Conservation (phyloP, 805 yeast species). For the Suhomyces prunicola region DNA sequence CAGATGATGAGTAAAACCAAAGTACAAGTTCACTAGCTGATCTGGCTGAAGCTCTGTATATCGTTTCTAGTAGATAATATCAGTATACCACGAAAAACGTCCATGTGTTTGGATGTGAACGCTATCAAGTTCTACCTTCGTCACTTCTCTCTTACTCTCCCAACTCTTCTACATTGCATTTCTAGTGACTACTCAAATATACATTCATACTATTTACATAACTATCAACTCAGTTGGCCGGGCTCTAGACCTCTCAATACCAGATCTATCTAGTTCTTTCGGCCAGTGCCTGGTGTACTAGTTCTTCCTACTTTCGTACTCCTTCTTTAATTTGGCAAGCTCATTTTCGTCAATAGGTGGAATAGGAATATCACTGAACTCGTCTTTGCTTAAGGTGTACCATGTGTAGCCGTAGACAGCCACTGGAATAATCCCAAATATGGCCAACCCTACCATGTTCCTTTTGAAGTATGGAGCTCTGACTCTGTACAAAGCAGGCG, state of each 20-base stretch:
- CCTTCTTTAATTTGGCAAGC: constrained; percentile 65
- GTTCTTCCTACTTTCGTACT: constrained; percentile 48
- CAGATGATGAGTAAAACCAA: not conserved
- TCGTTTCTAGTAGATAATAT: too few species aligned
- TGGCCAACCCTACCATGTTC: constrained; percentile 61
- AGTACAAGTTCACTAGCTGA: not conserved
- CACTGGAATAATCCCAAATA: constrained; percentile 60
- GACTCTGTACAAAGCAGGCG: constrained; percentile 90
- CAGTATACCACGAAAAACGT: not conserved
- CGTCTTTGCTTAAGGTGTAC: constrained; percentile 67
- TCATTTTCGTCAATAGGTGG: constrained; percentile 87
- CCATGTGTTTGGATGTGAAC: not conserved
- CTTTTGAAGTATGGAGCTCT: constrained; percentile 81
- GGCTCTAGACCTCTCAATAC: not conserved
- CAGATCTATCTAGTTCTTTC: not conserved
- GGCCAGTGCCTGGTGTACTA: not conserved
- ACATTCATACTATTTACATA: not conserved
- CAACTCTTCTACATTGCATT: not conserved
- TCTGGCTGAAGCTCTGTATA: not conserved
- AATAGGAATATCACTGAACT: constrained; percentile 86
- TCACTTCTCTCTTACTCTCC: not conserved
- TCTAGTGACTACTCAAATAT: not conserved
- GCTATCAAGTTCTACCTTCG: not conserved
- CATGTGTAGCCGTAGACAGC: constrained; percentile 67
- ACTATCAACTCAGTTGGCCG: not conserved